phyloP scores from a whole-genome alignment of 1,284 basidiomycete genomes.

The Trametes polyzona region DNA sequence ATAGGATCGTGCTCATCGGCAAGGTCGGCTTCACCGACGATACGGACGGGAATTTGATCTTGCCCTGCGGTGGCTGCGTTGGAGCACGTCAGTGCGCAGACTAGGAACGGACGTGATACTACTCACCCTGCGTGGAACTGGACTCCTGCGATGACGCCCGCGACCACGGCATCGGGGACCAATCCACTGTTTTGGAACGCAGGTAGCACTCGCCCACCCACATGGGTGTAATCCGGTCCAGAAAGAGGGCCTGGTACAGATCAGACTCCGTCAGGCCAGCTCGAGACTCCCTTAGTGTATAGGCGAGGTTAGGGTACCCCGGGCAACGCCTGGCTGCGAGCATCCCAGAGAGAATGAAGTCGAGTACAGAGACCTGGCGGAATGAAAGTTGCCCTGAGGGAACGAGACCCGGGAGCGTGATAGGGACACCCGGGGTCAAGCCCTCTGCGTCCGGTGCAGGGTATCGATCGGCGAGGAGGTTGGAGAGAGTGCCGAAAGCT shows the following conservation, averaged over 20 bases:
- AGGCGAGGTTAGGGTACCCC: neutral
- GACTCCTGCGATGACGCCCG: neutral
- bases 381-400: too few species aligned
- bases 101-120: too few species aligned
- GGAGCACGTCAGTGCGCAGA: too few species aligned
- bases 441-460: neutral
- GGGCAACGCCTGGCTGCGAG: neutral
- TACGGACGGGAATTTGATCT: too few species aligned
- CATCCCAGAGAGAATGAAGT: constrained; percentile 1
- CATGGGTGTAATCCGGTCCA: constrained; percentile 2
- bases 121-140: too few species aligned
- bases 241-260: constrained; percentile 6
- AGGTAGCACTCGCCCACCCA: neutral
- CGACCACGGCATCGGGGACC: constrained; percentile 14
- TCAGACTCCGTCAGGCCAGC: neutral
- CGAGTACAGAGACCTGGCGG: neutral
- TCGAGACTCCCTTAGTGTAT: neutral
- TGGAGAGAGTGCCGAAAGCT: constrained; percentile 7
- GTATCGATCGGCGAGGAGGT: constrained; percentile 6
- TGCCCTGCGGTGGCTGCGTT: neutral
- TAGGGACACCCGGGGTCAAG: neutral
- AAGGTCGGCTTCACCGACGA: neutral
- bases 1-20: neutral
- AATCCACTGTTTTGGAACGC: neutral
- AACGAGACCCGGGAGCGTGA: too few species aligned